Base-by-base conservation (phyloP, 78 protist species). In the Salpingoeca rosetta region DNA sequence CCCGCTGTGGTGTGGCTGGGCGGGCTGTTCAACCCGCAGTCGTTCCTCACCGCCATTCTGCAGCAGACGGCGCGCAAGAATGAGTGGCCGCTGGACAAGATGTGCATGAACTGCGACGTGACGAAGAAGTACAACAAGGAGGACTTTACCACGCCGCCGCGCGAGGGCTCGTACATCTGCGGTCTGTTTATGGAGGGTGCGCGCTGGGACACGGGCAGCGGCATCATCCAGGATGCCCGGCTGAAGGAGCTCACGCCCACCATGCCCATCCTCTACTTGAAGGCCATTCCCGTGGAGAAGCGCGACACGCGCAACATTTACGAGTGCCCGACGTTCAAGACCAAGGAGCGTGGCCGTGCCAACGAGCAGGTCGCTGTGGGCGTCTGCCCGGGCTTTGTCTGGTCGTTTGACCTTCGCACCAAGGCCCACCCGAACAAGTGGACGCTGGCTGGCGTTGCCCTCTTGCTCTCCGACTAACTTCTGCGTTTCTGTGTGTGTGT, bases 181-280 rank as follows among this genome's bases (percentile, higher is more conserved):
- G 97, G 96, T 31, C 86, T 93, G 24, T 86, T 17, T 85, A 0
- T 90, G 51, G 97, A 95, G 76, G 95, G 94, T 44, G 94, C 93
- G 31, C 87, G 97, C 26, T 92, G 93, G 93, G 92, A 95, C 84
- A 26, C 44, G 12, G 77, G 27, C 36, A 11, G 44, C 1, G 90
- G 88, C 43, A 26, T 10, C n/a, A 2, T 94, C 65, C 85, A 88
- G 76, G 94, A 91, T 44, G 0, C 88, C 27, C 39, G 31, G 27
- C 88, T 85, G 31, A 86, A 87, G 91, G 94, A 91, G 74, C 91
- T 94, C 31, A 26, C 83, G 73, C 90, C 93, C 17, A 3, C 31
- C 25, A 79, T 92, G 88, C 97, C 97, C 35, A 86, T 91, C 65
- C 78, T 93, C 73, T 86, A 86, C 80, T 0, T 92, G 75, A 43